Conservation (phyloP, 805 yeast species). For the Nakazawaea wickerhamii region DNA sequence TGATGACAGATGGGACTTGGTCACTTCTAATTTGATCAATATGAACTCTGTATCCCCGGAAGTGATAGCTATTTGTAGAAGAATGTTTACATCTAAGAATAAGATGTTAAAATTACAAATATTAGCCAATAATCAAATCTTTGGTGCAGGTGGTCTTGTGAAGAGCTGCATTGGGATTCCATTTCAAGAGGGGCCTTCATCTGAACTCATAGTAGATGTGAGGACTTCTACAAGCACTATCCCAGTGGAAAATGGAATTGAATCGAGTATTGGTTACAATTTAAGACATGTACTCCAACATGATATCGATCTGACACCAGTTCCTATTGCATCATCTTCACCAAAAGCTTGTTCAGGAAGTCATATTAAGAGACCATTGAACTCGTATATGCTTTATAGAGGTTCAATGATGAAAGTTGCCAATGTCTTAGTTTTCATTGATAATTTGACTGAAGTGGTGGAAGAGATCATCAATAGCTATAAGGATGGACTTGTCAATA, state of each 20-base stretch:
- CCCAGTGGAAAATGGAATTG: too few relatives aligned
- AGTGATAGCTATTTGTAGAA: not conserved
- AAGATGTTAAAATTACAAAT: constrained; percentile 4
- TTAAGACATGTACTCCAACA: constrained; percentile 4
- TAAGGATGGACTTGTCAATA: not conserved
- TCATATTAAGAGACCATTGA: constrained; percentile 6
- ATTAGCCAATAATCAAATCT: constrained; percentile 5
- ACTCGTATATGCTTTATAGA: constrained; percentile 6
- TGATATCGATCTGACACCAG: not conserved
- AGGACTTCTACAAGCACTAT: not conserved
- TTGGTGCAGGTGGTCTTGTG: constrained; percentile 3
- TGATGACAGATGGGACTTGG: not conserved
- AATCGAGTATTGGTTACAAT: constrained; percentile 3
- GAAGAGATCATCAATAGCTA: not conserved
- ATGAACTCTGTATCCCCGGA: not conserved
- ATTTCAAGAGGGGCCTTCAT: not conserved
- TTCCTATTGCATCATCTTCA: not conserved
- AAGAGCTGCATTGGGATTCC: not conserved
- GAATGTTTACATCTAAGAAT: not conserved
- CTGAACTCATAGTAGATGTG: constrained; percentile 1
- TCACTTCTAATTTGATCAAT: not conserved
- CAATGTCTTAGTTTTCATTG: not conserved
- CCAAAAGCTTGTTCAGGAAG: not conserved
- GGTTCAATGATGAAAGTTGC: constrained; percentile 5
- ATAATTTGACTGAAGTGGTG: not conserved